Evolutionary conservation across 1,139 yeast species (phyloP), one percentile per base, ranked within the genome.

Genomic region (Debaryomyces nepalensis): DNA sequence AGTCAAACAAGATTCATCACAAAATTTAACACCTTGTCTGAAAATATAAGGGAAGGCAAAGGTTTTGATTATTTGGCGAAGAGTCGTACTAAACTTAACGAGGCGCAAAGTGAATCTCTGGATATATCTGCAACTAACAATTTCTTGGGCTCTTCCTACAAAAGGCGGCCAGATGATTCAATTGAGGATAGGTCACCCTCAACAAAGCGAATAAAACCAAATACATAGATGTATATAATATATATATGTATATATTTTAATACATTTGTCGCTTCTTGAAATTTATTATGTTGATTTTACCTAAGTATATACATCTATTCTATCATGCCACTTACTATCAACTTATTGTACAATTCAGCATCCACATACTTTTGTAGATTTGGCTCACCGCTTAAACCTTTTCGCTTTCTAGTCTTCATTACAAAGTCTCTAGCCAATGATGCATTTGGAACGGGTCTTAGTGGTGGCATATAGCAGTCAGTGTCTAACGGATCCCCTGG

Each of bases 401-500:
- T 91, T 51, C 97, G 75, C 52, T 82, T 80, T 58, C 99, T 75
- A 0, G 97, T 90, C 63, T 95, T 95, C 64, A 87, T 66, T 34
- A 90, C 84, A 56, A 91, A 89, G 62, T 95, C 99, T 46, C 99
- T 72, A 0, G 97, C 93, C 49, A 91, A 66, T 1, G 87, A 82
- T 18, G 72, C 70, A 0, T 71, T 64, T 3, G 85, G 83, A 1
- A 93, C 97, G 0, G 97, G 87, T 51, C 81, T 81, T 57, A 93
- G 70, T 30, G 82, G 76, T 7, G 90, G 90, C 33, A 89, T 75
- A 40, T 66, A 69, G 11, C 79, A 79, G 20, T 77, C 75, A 19
- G 66, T 65, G 59, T 91, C 96, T 52, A 91, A 61, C 4, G 98
- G 98, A 64, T 91, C 90, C 0, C 99, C 99, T 1, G 97, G 96